phyloP scores from a whole-genome alignment of 345 rosid genomes.

The Hevea brasiliensis region DNA sequence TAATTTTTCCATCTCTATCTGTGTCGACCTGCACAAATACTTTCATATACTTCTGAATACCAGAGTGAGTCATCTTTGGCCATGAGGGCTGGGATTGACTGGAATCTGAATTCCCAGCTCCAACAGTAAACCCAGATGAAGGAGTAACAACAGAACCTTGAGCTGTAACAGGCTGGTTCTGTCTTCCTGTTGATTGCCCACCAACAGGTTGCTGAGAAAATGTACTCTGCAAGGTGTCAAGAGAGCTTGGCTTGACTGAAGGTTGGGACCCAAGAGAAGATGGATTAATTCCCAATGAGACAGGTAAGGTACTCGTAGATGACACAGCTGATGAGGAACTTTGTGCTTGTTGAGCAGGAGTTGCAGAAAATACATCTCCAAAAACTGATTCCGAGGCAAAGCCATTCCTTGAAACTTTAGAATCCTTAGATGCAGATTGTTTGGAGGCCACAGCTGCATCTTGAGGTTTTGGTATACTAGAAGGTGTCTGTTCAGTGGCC shows the following conservation, averaged over 20 bases:
- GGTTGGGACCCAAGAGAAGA: constrained; percentile 45
- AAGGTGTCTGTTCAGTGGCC: constrained; percentile 41
- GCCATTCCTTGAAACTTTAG: constrained; percentile 71
- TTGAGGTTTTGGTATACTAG: constrained; percentile 26
- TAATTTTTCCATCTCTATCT: constrained; percentile 89
- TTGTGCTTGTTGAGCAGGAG: constrained; percentile 56
- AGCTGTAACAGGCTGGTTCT: constrained; percentile 13
- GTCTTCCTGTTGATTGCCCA: constrained; percentile 34
- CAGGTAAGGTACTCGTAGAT: constrained; percentile 42
- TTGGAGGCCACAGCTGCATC: constrained; percentile 35
- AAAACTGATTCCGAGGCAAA: constrained; percentile 66
- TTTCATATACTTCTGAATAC: constrained; percentile 78
- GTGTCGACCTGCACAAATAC: constrained; percentile 94
- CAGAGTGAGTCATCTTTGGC: constrained; percentile 85
- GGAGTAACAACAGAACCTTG: constrained; percentile 24
- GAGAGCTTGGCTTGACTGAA: constrained; percentile 41
- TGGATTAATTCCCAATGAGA: constrained; percentile 40
- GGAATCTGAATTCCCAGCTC: constrained; percentile 51
- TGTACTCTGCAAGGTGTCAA: constrained; percentile 41
- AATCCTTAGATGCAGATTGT: constrained; percentile 46
- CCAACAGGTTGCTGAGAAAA: constrained; percentile 49
- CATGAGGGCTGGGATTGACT: constrained; percentile 59
- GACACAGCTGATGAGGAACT: constrained; percentile 34
- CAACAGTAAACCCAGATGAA: constrained; percentile 49
- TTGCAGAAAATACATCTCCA: constrained; percentile 70